These are phyloP conservation scores for Phoma sp. DNA, from an alignment of 2,329 filamentous ascomycete genomes.

Conservation along the genomic window DNA sequence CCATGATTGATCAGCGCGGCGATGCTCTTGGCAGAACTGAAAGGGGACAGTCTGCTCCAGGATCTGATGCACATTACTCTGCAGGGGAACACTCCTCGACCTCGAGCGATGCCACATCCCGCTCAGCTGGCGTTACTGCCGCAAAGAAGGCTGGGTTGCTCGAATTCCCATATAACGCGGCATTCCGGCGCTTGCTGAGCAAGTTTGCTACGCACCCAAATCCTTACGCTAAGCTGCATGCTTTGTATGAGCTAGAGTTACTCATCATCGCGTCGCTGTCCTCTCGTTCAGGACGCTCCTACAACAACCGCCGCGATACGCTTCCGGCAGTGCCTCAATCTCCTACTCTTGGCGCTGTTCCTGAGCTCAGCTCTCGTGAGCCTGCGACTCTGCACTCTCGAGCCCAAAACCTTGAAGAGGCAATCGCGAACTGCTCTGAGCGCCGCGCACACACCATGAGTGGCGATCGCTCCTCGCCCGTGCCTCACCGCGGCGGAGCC, in stretches of 20 bases:
- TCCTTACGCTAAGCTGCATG: slow-evolving; percentile 82
- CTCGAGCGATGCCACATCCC: slow-evolving; percentile 53
- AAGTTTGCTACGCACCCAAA: slow-evolving; percentile 91
- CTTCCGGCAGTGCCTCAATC: slow-evolving; percentile 52
- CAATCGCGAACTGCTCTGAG: slow-evolving; percentile 73
- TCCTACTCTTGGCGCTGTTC: slow-evolving; percentile 52
- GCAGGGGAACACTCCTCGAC: slow-evolving; percentile 54
- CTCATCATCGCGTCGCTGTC: slow-evolving; percentile 79
- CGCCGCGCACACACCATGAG: slow-evolving; percentile 65
- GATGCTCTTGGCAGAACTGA: slow-evolving; percentile 52
- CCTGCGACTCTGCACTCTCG: slow-evolving; percentile 50
- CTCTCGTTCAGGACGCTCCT: slow-evolving; percentile 57
- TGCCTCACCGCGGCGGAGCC: slow-evolving; percentile 39
- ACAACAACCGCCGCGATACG: slow-evolving; percentile 48
- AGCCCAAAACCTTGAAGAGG: slow-evolving; percentile 64
- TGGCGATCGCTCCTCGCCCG: slow-evolving; percentile 47
- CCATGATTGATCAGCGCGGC: slow-evolving; percentile 44
- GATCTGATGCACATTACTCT: slow-evolving; percentile 48
- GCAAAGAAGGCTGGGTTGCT: slow-evolving; percentile 52
- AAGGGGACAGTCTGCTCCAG: slow-evolving; percentile 48
- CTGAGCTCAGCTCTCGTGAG: slow-evolving; percentile 53
- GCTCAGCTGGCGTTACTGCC: slow-evolving; percentile 48
- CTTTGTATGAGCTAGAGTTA: slow-evolving; percentile 80
- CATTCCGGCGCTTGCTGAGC: slow-evolving; percentile 78
- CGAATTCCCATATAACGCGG: slow-evolving; percentile 80